Evolutionary conservation across 805 yeast genomes (phyloP).

Genomic region (Lipomyces kockii): DNA sequence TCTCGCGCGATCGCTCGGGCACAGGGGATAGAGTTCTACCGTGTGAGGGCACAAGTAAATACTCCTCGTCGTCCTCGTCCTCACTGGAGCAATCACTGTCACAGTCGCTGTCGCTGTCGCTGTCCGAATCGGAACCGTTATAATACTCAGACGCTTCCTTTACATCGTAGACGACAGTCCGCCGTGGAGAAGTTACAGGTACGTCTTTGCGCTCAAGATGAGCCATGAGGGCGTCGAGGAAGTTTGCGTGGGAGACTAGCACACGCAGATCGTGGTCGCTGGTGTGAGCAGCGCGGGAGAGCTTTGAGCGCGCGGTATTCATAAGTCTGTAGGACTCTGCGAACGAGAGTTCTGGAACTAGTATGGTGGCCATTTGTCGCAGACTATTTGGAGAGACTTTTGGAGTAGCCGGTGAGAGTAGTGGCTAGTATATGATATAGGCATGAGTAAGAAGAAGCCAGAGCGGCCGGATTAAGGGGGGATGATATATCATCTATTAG

Average conservation of each 20-base stretch:
- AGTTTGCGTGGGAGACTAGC: conserved; percentile 71
- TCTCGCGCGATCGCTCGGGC: conserved; percentile 40
- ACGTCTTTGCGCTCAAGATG: conserved; percentile 38
- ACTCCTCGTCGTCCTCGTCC: conserved; percentile 40
- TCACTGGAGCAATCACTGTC: conserved; percentile 24
- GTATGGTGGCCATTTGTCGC: background rate
- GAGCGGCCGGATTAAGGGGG: no score
- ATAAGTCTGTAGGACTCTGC: conserved; percentile 66
- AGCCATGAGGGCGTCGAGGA: conserved; percentile 69
- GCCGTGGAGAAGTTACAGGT: conserved; percentile 25
- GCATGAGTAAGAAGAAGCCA: no score
- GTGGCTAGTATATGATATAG: no score
- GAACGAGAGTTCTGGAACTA: conserved; percentile 31
- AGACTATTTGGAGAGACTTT: background rate
- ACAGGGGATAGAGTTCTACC: conserved; percentile 43
- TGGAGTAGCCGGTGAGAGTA: background rate
- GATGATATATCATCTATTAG: no score
- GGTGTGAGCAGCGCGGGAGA: conserved; percentile 64
- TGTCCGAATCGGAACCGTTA: conserved; percentile 41
- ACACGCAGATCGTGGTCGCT: conserved; percentile 61
- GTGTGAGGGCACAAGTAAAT: conserved; percentile 36
- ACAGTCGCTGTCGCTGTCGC: conserved; percentile 46
- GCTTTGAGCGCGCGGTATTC: conserved; percentile 64
- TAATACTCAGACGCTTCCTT: conserved; percentile 34
- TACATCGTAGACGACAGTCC: conserved; percentile 10